Percentiles rank a stretch among this genome's conserved stretches.
phyloP scores from a whole-genome alignment of 2,329 filamentous ascomycete species.

The Monilinia polystroma region DNA sequence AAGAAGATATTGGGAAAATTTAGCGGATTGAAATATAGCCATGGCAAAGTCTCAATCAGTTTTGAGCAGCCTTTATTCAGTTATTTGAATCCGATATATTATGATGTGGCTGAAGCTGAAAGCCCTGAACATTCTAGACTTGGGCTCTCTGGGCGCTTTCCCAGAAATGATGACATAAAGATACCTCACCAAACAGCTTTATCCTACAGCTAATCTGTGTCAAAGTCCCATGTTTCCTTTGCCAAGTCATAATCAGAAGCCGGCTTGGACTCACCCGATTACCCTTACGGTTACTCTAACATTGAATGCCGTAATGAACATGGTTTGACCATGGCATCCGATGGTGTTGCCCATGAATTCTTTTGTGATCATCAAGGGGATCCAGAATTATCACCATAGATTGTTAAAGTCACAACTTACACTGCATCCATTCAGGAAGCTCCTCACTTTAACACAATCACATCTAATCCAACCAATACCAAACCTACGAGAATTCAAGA shows the following conservation, averaged over 20 bases:
- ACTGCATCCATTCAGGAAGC: background rate
- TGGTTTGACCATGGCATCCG: background rate
- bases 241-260: background rate
- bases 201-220: slow-evolving; percentile 10
- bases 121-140: slow-evolving; percentile 3
- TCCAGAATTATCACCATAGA: background rate
- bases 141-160: background rate
- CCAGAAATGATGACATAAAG: slow-evolving; percentile 5
- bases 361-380: background rate
- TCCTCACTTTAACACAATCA: background rate
- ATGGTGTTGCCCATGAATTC: background rate
- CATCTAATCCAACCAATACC: background rate
- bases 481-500: background rate
- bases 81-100: slow-evolving; percentile 29
- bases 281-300: background rate
- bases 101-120: slow-evolving; percentile 16
- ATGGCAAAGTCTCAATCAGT: slow-evolving; percentile 17
- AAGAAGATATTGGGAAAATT: slow-evolving; percentile 62
- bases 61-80: slow-evolving; percentile 29
- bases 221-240: background rate
- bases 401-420: background rate
- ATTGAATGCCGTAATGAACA: background rate
- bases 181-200: background rate
- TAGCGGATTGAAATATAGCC: slow-evolving; percentile 57
- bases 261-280: background rate